These are phyloP conservation scores for Exophiala sp. DNA, from an alignment of 2,329 filamentous ascomycete genomes.

Conservation along the genomic window DNA sequence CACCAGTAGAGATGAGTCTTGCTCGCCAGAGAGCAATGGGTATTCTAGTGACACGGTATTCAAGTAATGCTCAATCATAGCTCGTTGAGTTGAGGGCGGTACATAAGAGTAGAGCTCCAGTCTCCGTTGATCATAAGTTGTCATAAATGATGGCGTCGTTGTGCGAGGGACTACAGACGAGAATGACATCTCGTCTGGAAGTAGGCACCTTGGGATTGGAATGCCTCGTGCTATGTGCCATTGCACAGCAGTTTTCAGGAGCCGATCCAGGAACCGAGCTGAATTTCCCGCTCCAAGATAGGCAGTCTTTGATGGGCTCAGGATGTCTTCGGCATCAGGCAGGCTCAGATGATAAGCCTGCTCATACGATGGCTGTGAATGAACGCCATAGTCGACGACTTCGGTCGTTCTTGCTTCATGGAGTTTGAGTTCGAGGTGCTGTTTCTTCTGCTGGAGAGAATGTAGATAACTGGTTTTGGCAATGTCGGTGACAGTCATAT, in stretches of 20 bases:
- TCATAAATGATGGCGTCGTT: neutral
- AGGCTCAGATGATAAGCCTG: conserved; percentile 8
- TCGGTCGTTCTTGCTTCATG: neutral
- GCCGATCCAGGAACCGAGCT: conserved; percentile 1
- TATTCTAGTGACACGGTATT: conserved; percentile 6
- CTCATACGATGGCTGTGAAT: neutral
- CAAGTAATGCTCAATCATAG: conserved; percentile 13
- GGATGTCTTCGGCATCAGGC: neutral
- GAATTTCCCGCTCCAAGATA: conserved; percentile 12
- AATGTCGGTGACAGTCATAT: neutral
- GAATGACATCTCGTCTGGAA: neutral
- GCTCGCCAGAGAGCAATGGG: conserved; percentile 1
- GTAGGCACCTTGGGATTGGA: neutral
- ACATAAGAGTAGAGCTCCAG: conserved; percentile 12
- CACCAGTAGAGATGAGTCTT: neutral
- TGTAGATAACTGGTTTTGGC: conserved; percentile 5
- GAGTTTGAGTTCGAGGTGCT: conserved; percentile 5
- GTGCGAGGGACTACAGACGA: neutral
- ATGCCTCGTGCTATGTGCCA: conserved; percentile 1
- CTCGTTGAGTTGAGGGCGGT: conserved; percentile 14
- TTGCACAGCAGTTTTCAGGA: conserved; percentile 1
- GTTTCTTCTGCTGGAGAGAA: conserved; percentile 9
- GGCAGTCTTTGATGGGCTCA: neutral
- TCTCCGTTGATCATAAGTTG: conserved; percentile 3
- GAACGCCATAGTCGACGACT: neutral